Evolutionary conservation across 2,329 filamentous ascomycete genomes (phyloP).

Genomic region (Exophiala sp.): DNA sequence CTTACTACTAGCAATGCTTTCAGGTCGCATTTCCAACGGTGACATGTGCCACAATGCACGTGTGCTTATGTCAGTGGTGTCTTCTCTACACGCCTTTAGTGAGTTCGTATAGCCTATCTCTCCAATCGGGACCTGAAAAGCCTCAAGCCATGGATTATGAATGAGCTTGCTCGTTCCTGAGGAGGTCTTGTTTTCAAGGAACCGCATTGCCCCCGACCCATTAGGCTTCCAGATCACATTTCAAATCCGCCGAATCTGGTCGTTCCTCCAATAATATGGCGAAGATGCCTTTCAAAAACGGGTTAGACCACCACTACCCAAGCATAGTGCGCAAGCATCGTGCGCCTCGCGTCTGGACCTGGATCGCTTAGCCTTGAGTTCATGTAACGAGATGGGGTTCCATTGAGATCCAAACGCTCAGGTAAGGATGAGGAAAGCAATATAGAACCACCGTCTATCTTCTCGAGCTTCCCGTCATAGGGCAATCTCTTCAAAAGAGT

Average conservation of each 20-base stretch:
- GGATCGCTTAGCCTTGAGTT: conserved; percentile 1
- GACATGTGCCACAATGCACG: too few species aligned
- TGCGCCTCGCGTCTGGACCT: conserved; percentile 5
- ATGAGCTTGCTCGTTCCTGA: too few species aligned
- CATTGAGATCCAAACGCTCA: conserved; percentile 19
- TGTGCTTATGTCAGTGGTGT: too few species aligned
- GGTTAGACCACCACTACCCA: conserved; percentile 13
- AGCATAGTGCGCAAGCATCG: neutral
- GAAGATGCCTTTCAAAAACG: conserved; percentile 11
- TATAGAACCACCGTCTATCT: conserved; percentile 20
- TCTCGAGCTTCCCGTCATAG: conserved; percentile 17
- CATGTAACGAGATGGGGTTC: conserved; percentile 8
- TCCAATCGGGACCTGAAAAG: too few species aligned
- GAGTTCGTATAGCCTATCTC: too few species aligned
- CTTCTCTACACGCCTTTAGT: too few species aligned
- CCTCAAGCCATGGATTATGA: too few species aligned
- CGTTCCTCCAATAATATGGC: conserved; percentile 5
- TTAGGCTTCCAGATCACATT: conserved; percentile 1
- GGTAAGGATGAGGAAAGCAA: conserved; percentile 20
- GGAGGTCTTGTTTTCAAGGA: too few species aligned
- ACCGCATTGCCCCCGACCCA: neutral
- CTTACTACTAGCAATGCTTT: too few species aligned
- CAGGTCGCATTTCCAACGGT: too few species aligned
- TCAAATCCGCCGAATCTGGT: neutral
- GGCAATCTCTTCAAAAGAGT: conserved; percentile 10